Base-by-base conservation (phyloP, 805 yeast species). In the Saturnispora sanitii region DNA sequence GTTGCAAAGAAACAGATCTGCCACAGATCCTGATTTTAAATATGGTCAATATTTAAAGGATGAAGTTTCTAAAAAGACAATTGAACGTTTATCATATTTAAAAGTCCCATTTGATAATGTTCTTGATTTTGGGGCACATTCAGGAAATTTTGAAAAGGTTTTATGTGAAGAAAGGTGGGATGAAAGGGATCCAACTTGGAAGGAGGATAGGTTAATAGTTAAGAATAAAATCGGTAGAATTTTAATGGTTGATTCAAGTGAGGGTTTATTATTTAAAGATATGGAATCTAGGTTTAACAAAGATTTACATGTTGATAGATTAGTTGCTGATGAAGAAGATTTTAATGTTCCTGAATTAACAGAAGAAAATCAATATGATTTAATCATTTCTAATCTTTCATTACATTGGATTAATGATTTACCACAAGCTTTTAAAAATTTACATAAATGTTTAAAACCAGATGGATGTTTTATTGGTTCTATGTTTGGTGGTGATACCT, bases 321-420 rank as follows among this genome's bases (percentile, higher is more conserved):
- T 71, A 0, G 75, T 70, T 6, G 73, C 71, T 3, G 92, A 85
- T 54, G 94, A 85, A 52, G 95, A 84, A 54, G 41, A 57, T 4
- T 69, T 76, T 51, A 62, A 62, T 42, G 70, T 70, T 45, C 65
- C 64, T 3, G 54, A 56, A 12, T 58, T 77, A 22, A 52, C 39
- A 7, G 60, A 66, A 39, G 59, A 66, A 16, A 53, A 58, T 39
- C 46, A 50, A 39, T 81, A 70, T 52, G 88, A 83, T 55, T 82
- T 86, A 3, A 82, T 84, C 2, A 56, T 85, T 3, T 78, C 87
- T 2, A 83, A 82, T 55, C 57, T 83, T 48, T 71, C 83, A 18
- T 54, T 85, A 54, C 94, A 85, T 57, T 85, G 95, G 95, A 76
- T 82, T 44, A 85, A 85, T 52, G 88, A 85, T 50, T 67, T 85